phyloP scores from a whole-genome alignment of 345 rosid species.

The Bruguiera gymnorhiza region DNA sequence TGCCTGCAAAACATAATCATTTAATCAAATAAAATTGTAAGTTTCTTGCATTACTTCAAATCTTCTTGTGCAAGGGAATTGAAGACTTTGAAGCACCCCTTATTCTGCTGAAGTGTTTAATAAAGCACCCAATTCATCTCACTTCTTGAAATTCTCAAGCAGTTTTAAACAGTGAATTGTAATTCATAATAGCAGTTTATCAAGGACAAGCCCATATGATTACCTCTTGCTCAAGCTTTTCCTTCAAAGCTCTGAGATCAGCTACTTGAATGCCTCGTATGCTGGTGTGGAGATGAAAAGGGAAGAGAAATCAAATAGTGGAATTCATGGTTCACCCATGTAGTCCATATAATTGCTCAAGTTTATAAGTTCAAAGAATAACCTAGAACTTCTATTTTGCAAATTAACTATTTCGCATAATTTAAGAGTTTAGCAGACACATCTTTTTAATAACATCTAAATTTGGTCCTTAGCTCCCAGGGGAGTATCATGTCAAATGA shows the following conservation, averaged over 20 bases:
- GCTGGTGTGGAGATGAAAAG: constrained; percentile 39
- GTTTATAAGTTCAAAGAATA: background rate
- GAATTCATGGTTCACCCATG: background rate
- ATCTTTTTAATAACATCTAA: too few species aligned
- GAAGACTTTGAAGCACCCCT: background rate
- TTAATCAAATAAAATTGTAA: constrained; percentile 13
- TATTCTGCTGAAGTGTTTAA: background rate
- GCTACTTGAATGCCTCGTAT: constrained; percentile 66
- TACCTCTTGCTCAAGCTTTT: constrained; percentile 93
- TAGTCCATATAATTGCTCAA: background rate
- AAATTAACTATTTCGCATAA: background rate
- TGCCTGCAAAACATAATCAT: constrained; percentile 47
- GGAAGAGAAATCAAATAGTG: constrained; percentile 10
- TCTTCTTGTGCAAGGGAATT: background rate
- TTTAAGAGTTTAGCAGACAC: background rate
- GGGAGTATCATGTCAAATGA: too few species aligned
- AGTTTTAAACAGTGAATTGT: background rate
- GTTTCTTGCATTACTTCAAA: background rate
- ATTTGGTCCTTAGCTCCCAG: too few species aligned
- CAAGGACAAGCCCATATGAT: constrained; percentile 6
- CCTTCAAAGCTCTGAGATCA: constrained; percentile 76
- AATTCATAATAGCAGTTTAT: background rate
- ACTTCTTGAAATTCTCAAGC: background rate
- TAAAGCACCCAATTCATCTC: background rate
- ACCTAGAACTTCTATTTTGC: background rate